Conservation (phyloP, 768 basidiomycete species). For the Rhodotorula toruloides region DNA sequence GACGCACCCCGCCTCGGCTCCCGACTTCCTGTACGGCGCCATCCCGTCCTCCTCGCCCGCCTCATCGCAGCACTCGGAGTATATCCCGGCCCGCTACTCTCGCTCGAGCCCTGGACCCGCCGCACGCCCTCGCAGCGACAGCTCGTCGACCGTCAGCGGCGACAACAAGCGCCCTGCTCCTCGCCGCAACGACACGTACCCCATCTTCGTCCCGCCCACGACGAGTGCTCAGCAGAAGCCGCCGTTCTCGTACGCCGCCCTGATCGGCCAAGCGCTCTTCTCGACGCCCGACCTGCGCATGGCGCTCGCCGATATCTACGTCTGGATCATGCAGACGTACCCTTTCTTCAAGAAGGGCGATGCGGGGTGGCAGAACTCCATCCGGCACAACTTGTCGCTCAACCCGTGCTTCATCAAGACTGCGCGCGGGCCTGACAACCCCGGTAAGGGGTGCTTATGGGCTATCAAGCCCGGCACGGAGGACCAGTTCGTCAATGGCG, state of each 20-base stretch:
- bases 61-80: constrained; percentile 29
- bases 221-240: constrained; percentile 50
- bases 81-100: constrained; percentile 10
- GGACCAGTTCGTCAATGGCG: constrained; percentile 74
- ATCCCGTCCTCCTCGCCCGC: constrained; percentile 26
- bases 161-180: constrained; percentile 1
- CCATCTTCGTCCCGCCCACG: background rate
- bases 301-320: constrained; percentile 91
- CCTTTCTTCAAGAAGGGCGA: constrained; percentile 90
- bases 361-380: constrained; percentile 95
- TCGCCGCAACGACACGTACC: background rate
- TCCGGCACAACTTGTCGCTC: constrained; percentile 91
- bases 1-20: constrained; percentile 26
- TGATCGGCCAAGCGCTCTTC: constrained; percentile 90
- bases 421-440: constrained; percentile 55
- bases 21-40: constrained; percentile 31
- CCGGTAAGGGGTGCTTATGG: constrained; percentile 76
- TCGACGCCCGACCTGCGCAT: constrained; percentile 76
- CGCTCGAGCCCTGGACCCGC: constrained; percentile 33
- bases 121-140: background rate
- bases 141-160: background rate
- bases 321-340: constrained; percentile 88
- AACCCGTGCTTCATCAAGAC: constrained; percentile 84
- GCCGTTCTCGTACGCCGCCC: constrained; percentile 82
- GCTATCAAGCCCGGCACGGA: constrained; percentile 77